Evolutionary conservation across 441 rosid species (phyloP).

Genomic region (Melastoma candidum): DNA sequence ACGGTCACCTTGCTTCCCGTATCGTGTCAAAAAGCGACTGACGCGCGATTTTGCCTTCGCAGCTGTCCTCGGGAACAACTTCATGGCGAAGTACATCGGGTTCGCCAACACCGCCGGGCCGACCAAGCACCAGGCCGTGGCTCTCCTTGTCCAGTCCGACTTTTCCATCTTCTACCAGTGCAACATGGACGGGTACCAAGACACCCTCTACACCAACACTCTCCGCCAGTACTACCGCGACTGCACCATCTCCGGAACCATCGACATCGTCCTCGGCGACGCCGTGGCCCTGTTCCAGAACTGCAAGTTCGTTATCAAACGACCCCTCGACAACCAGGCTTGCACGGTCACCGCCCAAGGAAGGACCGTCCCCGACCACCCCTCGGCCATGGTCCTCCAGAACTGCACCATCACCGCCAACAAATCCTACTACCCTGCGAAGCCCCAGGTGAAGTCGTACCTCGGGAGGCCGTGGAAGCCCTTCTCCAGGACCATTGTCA

Average conservation of each 20-base stretch:
- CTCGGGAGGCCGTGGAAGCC: slow-evolving; percentile 16
- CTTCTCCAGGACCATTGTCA: slow-evolving; percentile 7
- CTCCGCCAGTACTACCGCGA: too few relatives aligned
- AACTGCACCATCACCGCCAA: slow-evolving; percentile 15
- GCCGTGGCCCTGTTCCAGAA: too few relatives aligned
- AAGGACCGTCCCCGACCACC: not conserved
- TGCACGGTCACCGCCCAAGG: slow-evolving; percentile 4
- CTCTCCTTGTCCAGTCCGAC: too few relatives aligned
- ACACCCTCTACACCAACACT: too few relatives aligned
- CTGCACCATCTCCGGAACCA: too few relatives aligned
- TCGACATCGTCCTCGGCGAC: too few relatives aligned
- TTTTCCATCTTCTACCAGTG: too few relatives aligned
- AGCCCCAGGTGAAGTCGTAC: slow-evolving; percentile 5
- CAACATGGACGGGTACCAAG: too few relatives aligned
- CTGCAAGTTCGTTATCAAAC: too few relatives aligned
- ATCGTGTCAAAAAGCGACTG: not conserved
- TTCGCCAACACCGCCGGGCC: slow-evolving; percentile 79
- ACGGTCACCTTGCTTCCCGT: not conserved
- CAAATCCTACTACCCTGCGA: not conserved
- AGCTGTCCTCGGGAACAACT: slow-evolving; percentile 52
- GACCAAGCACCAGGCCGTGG: slow-evolving; percentile 47
- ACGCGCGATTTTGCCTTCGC: slow-evolving; percentile 6
- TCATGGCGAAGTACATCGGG: slow-evolving; percentile 74
- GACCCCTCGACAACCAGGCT: too few relatives aligned
- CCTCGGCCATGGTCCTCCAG: slow-evolving; percentile 7